These are phyloP conservation scores for Hemileccinum rubropunctum DNA, from an alignment of 768 basidiomycete genomes.

Conservation along the genomic window DNA sequence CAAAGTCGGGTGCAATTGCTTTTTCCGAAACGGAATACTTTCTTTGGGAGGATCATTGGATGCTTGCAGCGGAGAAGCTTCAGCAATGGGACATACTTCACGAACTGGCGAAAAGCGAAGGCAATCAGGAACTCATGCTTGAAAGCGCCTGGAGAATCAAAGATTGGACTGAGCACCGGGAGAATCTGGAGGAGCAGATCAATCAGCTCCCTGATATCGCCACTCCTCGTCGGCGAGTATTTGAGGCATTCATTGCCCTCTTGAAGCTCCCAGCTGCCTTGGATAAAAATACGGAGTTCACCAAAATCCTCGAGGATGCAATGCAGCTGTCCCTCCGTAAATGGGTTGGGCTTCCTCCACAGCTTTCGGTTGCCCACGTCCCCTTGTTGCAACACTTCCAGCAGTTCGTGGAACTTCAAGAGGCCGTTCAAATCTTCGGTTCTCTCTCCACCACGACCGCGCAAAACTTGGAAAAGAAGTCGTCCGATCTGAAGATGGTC, in stretches of 20 bases:
- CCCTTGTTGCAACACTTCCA: constrained; percentile 97
- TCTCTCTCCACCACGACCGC: constrained; percentile 84
- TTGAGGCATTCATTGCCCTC: constrained; percentile 90
- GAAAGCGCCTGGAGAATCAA: constrained; percentile 94
- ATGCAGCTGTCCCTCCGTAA: constrained; percentile 96
- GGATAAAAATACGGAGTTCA: constrained; percentile 87
- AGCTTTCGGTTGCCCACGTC: constrained; percentile 89
- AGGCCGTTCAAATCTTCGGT: constrained; percentile 92
- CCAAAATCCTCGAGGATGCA: constrained; percentile 86
- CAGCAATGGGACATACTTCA: constrained; percentile 97
- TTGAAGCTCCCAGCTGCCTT: constrained; percentile 78
- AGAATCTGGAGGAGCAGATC: constrained; percentile 78
- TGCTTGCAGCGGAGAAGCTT: constrained; percentile 89
- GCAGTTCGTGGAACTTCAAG: constrained; percentile 96
- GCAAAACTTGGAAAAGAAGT: constrained; percentile 90
- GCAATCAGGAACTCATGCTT: constrained; percentile 87
- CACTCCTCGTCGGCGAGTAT: constrained; percentile 96
- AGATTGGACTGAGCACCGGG: constrained; percentile 85
- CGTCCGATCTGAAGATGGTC: constrained; percentile 92
- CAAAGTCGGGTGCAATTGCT: constrained; percentile 75
- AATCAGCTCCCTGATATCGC: constrained; percentile 77
- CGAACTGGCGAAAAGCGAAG: constrained; percentile 86
- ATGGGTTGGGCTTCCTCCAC: constrained; percentile 86
- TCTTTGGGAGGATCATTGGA: constrained; percentile 99
- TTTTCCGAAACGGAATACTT: constrained; percentile 96